phyloP scores from a whole-genome alignment of 495 filamentous ascomycete genomes.

The Tuber microsphaerosporum region DNA sequence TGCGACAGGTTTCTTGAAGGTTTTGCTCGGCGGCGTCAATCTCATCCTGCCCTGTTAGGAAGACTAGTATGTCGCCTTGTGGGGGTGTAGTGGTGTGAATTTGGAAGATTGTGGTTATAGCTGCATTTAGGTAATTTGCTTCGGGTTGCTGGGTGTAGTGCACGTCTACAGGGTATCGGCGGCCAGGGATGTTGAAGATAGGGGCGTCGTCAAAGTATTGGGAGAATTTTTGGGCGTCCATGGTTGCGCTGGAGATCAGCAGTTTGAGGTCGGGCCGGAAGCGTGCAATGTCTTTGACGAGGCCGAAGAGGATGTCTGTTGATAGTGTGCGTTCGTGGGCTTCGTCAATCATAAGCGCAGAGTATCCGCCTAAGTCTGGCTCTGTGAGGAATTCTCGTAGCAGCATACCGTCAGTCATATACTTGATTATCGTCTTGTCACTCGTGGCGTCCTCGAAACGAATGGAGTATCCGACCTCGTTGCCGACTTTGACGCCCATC shows the following conservation, averaged over 20 bases:
- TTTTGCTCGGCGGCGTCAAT: slow-evolving; percentile 79
- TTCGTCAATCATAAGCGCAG: slow-evolving; percentile 92
- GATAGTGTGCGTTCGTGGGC: slow-evolving; percentile 89
- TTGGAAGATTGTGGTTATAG: slow-evolving; percentile 89
- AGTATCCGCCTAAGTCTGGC: slow-evolving; percentile 76
- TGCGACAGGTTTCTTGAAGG: slow-evolving; percentile 69
- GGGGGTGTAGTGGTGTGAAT: slow-evolving; percentile 68
- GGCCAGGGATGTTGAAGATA: slow-evolving; percentile 92
- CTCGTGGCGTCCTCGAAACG: slow-evolving; percentile 91
- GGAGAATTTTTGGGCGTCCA: slow-evolving; percentile 90
- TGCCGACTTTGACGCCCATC: slow-evolving; percentile 81
- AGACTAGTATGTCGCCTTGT: slow-evolving; percentile 88
- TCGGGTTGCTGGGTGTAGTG: slow-evolving; percentile 90
- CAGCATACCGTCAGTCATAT: slow-evolving; percentile 98
- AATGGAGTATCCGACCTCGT: slow-evolving; percentile 91
- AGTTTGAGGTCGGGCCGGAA: slow-evolving; percentile 82
- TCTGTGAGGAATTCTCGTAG: slow-evolving; percentile 86
- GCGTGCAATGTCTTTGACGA: slow-evolving; percentile 86
- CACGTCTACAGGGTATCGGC: slow-evolving; percentile 83
- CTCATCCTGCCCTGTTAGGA: slow-evolving; percentile 84
- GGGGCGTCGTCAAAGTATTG: slow-evolving; percentile 90
- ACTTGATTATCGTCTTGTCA: slow-evolving; percentile 89
- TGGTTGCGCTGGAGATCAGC: slow-evolving; percentile 87
- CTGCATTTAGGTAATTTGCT: slow-evolving; percentile 86
- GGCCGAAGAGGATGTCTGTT: slow-evolving; percentile 83